Evolutionary conservation across 202 grass and related monocot genomes (phyloP), one percentile per base, ranked within the genome.

Genomic region (Cymbopogon flexuosus): DNA sequence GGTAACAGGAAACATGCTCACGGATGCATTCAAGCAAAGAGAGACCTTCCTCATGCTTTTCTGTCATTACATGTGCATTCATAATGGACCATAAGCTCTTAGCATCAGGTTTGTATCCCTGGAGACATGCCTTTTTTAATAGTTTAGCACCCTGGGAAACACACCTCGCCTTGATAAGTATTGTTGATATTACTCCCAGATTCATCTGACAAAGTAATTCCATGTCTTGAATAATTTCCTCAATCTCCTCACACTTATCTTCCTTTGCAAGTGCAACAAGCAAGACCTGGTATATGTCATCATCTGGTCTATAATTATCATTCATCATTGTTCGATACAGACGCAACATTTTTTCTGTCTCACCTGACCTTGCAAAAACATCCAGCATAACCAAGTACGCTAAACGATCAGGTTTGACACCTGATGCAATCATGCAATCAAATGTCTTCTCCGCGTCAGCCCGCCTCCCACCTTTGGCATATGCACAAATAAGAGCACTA

Each of bases 311-410:
- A 83, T 81, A 89, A 23, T 86, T 88, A 87, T 93, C 84, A 66
- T 79, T 84, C 72, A 94, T 83, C 89, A 97, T 97, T 59, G 45
- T 57, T 51, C 54, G 68, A 83, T 97, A 94, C 31, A 92, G 73
- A 23, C 5, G 51, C 92, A 97, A 88, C 81, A 90, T 70, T 52
- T 93, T 97, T 61, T 62, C 75, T 0, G 52, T 88, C 46, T 94
- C 94, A 73, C 81, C 87, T 46, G 87, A 90, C 82, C 94, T 94
- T 72, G 86, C 86, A 49, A 94, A 81, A 42, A 94, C 78, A 83
- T 91, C 92, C 77, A 97, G 80, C 87, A 97, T 91, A 62, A 97
- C 88, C 31, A 91, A 94, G 86, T 97, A 97, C 8, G 86, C 92
- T 72, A 94, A 78, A 73, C 76, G 76, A 35, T 97, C 94, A 40